Conservation (phyloP, 192 early-diverging fungal species). For the Umbelopsis sp. region DNA sequence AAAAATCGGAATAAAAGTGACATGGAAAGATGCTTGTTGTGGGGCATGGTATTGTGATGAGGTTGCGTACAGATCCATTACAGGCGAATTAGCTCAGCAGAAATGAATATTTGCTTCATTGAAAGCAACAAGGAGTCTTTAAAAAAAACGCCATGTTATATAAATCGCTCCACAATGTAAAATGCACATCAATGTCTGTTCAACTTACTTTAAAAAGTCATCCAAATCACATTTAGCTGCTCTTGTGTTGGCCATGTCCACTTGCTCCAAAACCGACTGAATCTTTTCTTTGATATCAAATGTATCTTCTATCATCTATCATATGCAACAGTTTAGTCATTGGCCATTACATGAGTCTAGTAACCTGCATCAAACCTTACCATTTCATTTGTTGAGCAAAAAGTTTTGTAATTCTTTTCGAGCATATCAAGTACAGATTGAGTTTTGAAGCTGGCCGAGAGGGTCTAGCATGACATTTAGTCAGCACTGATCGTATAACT, state of each 20-base stretch:
- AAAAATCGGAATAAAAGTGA: no score
- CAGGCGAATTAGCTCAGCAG: constrained; percentile 50
- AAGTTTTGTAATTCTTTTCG: constrained; percentile 96
- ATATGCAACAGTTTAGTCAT: neutral
- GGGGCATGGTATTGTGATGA: no score
- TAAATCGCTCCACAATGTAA: neutral
- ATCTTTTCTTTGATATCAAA: constrained; percentile 88
- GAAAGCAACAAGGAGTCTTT: constrained; percentile 83
- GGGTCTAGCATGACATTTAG: constrained; percentile 50
- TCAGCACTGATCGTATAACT: neutral
- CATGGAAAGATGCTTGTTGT: no score
- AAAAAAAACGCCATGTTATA: constrained; percentile 16
- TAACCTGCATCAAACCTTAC: constrained; percentile 36
- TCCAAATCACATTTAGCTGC: constrained; percentile 93
- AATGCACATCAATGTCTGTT: neutral
- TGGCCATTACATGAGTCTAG: neutral
- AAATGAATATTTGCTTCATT: constrained; percentile 93
- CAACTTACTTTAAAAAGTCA: constrained; percentile 83
- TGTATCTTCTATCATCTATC: constrained; percentile 72
- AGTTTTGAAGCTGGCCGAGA: constrained; percentile 90
- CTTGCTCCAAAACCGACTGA: constrained; percentile 68
- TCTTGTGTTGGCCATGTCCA: constrained; percentile 72
- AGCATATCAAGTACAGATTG: constrained; percentile 85
- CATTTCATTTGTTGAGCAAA: constrained; percentile 77
- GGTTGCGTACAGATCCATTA: no score